phyloP scores from a whole-genome alignment of 768 basidiomycete genomes.

The Boletus rex-veris region DNA sequence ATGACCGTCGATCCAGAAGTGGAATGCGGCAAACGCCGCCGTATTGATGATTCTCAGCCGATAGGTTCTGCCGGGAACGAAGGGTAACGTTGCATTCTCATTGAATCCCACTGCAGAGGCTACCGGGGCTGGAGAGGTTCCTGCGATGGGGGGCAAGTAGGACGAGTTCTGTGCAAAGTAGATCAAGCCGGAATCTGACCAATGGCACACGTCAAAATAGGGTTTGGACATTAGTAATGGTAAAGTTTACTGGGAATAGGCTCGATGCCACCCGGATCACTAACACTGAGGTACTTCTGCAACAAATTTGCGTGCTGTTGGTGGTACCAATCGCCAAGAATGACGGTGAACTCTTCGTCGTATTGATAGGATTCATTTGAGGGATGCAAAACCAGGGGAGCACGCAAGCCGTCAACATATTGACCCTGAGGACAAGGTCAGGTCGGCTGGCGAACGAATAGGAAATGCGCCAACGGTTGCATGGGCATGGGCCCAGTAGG shows the following conservation, averaged over 20 bases:
- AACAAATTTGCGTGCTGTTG: slow-evolving; percentile 61
- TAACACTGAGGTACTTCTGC: slow-evolving; percentile 61
- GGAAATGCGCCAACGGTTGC: slow-evolving; percentile 32
- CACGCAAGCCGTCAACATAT: slow-evolving; percentile 89
- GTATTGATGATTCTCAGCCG: slow-evolving; percentile 89
- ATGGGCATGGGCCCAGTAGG: slow-evolving; percentile 80
- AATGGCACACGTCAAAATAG: neutral
- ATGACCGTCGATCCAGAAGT: slow-evolving; percentile 88
- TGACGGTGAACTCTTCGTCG: slow-evolving; percentile 86
- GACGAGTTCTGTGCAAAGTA: slow-evolving; percentile 76
- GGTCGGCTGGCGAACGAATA: neutral
- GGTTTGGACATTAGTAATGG: neutral
- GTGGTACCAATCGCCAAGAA: slow-evolving; percentile 94
- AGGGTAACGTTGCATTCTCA: slow-evolving; percentile 80
- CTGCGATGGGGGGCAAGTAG: slow-evolving; percentile 62
- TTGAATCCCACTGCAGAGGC: slow-evolving; percentile 74
- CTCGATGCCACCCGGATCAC: slow-evolving; percentile 83
- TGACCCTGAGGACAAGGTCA: slow-evolving; percentile 58
- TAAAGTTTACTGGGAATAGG: slow-evolving; percentile 67
- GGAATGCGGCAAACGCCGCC: slow-evolving; percentile 70
- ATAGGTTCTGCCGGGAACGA: slow-evolving; percentile 85
- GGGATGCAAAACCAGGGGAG: slow-evolving; percentile 78
- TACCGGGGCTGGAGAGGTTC: slow-evolving; percentile 42
- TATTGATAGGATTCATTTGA: slow-evolving; percentile 66
- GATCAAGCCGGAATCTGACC: slow-evolving; percentile 69